A percentile compares a stretch with the other conserved stretches of the same genome.
Conservation (phyloP, 2,329 filamentous ascomycete genomes). For the Aspergillus luchuensis region DNA sequence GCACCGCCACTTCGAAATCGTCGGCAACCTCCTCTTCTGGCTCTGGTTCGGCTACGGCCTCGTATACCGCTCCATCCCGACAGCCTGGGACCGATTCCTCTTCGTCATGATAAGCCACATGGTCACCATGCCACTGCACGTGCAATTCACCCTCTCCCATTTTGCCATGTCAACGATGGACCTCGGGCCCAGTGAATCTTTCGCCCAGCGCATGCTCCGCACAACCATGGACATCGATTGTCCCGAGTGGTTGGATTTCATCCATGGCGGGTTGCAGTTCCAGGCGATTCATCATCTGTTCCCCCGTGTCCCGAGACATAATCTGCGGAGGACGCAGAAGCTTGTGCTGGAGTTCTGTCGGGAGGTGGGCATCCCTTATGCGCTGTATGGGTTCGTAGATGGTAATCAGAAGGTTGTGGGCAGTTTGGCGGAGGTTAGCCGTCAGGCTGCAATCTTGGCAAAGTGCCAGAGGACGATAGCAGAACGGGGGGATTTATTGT, state of each 20-base stretch:
- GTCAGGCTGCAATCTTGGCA: conserved; percentile 70
- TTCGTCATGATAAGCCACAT: conserved; percentile 80
- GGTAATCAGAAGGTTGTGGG: conserved; percentile 77
- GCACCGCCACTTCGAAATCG: conserved; percentile 75
- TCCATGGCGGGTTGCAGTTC: conserved; percentile 85
- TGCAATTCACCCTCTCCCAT: conserved; percentile 88
- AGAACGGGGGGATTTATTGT: neutral
- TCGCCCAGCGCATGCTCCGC: conserved; percentile 82
- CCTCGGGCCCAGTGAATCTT: conserved; percentile 77
- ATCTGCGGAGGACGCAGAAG: conserved; percentile 71
- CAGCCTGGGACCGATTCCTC: conserved; percentile 64
- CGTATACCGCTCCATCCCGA: conserved; percentile 70
- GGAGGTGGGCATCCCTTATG: conserved; percentile 79
- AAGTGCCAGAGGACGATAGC: conserved; percentile 62
- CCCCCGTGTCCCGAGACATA: conserved; percentile 78
- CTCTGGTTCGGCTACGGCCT: conserved; percentile 78
- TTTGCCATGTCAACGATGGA: conserved; percentile 90
- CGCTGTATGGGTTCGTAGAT: conserved; percentile 77
- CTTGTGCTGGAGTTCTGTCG: conserved; percentile 77
- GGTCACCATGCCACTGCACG: conserved; percentile 75
- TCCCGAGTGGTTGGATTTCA: conserved; percentile 79
- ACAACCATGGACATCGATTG: conserved; percentile 93
- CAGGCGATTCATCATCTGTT: conserved; percentile 84
- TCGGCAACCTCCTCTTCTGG: conserved; percentile 79
- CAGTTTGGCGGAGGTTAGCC: conserved; percentile 70